Base-by-base conservation (phyloP, 257 asterid genomes). In the Solanum pimpinellifolium region DNA sequence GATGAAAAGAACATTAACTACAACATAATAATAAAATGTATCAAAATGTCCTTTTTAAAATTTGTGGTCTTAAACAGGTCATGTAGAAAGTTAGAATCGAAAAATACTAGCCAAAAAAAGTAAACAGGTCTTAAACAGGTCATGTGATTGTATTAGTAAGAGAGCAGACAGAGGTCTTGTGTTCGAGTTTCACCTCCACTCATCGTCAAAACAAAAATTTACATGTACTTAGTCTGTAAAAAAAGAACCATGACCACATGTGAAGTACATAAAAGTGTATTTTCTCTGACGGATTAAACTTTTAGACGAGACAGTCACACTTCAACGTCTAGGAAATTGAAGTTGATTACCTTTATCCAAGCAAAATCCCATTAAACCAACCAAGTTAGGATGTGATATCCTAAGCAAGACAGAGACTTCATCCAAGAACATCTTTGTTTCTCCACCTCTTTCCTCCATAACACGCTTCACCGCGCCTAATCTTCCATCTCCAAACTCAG, bases 361-460 rank as follows among this genome's bases (percentile, higher is more conserved):
- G 93, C 98, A 95, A 87, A 95, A 95, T 18, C 98, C 98, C 91
- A 95, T 78, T 88, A 95, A 83, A 5, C 94, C 94, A 2, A 94
- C 98, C 89, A 95, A 89, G 88, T 94, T 95, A 0, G 96, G 95
- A 83, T 95, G 98, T 7, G 96, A 94, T 88, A 95, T 94, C 93
- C 98, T 94, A 2, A 95, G 92, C 94, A 95, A 90, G 88, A 95
- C 98, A 1, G 98, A 95, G 44, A 94, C 94, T 89, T 95, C 98
- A 89, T 95, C 98, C 88, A 93, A 91, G 89, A 95, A 94, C 94
- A 95, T 92, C 85, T 94, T 93, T 86, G 91, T 93, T 90, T 93
- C 93, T 20, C 98, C 98, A 13, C 98, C 98, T 73, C 94, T 94
- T 90, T 93, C 94, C 88, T 90, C 92, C 93, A 95, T 85, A 5